phyloP scores from a whole-genome alignment of 371 early-diverging fungal species.

The Mucor sp. region DNA sequence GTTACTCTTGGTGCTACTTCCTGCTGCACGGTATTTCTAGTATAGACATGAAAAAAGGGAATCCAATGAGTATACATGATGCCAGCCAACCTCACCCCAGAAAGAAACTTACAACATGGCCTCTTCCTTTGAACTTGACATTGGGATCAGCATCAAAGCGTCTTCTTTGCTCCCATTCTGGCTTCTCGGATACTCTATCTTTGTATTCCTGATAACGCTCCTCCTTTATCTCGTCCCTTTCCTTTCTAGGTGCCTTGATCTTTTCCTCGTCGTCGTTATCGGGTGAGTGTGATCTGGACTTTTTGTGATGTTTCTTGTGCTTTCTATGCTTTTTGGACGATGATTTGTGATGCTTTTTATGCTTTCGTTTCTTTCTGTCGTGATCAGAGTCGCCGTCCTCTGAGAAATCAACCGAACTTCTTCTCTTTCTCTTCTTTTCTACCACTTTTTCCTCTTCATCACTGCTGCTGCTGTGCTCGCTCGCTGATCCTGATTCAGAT shows the following conservation, averaged over 20 bases:
- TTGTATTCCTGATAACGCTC: constrained; percentile 13
- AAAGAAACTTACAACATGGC: constrained; percentile 41
- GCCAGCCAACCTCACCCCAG: not conserved
- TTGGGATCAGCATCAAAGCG: constrained; percentile 35
- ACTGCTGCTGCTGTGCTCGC: constrained; percentile 3
- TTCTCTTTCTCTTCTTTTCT: constrained; percentile 13
- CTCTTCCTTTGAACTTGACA: constrained; percentile 51
- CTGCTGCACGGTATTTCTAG: constrained; percentile 19
- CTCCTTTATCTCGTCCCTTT: not conserved
- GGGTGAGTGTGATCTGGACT: not conserved
- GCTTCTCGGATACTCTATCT: constrained; percentile 31
- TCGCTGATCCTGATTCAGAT: not conserved
- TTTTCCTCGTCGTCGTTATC: not conserved
- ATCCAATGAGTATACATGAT: not conserved
- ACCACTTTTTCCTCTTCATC: constrained; percentile 15
- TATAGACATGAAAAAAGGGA: not conserved
- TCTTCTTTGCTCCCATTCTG: constrained; percentile 42
- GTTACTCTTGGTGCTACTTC: not conserved
- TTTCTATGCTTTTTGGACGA: constrained; percentile 22
- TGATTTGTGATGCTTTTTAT: constrained; percentile 23
- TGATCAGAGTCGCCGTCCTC: constrained; percentile 1
- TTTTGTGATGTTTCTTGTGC: constrained; percentile 19
- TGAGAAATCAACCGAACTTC: not conserved
- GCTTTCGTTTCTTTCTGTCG: constrained; percentile 21
- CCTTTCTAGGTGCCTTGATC: not conserved